Evolutionary conservation across 345 rosid genomes (phyloP).

Genomic region (Populus deltoides): DNA sequence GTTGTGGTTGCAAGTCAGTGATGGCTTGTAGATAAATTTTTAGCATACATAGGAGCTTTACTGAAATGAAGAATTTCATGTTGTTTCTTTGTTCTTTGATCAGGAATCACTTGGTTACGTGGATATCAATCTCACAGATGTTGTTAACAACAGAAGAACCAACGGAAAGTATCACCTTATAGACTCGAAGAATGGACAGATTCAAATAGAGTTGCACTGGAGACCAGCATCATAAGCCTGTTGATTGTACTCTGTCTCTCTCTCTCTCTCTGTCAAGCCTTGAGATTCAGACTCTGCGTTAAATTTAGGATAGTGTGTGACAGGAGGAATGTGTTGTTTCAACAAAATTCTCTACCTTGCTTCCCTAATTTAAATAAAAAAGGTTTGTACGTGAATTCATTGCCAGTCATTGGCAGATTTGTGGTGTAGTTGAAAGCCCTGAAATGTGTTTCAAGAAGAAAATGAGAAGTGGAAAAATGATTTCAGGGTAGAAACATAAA

Average conservation of each 20-base stretch:
- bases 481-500: too few relatives aligned
- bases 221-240: conserved; percentile 50
- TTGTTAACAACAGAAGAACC: conserved; percentile 75
- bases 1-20: neutral
- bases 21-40: neutral
- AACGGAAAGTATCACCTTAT: conserved; percentile 87
- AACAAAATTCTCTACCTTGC: neutral
- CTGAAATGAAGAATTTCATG: neutral
- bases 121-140: conserved; percentile 68
- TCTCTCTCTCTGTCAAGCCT: neutral
- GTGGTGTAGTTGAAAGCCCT: too few relatives aligned
- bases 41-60: neutral
- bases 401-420: too few relatives aligned
- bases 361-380: neutral
- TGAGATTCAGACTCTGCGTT: neutral
- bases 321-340: neutral
- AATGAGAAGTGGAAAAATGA: too few relatives aligned
- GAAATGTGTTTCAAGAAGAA: too few relatives aligned
- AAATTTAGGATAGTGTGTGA: neutral
- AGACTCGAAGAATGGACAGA: conserved; percentile 80
- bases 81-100: conserved; percentile 6
- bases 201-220: conserved; percentile 92
- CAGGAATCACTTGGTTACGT: conserved; percentile 84
- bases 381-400: too few relatives aligned
- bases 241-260: neutral